A percentile compares a stretch with the other conserved stretches of the same genome.
Evolutionary conservation across 164 flowering plant genomes (phyloP).

Genomic region (Liriodendron chinense): DNA sequence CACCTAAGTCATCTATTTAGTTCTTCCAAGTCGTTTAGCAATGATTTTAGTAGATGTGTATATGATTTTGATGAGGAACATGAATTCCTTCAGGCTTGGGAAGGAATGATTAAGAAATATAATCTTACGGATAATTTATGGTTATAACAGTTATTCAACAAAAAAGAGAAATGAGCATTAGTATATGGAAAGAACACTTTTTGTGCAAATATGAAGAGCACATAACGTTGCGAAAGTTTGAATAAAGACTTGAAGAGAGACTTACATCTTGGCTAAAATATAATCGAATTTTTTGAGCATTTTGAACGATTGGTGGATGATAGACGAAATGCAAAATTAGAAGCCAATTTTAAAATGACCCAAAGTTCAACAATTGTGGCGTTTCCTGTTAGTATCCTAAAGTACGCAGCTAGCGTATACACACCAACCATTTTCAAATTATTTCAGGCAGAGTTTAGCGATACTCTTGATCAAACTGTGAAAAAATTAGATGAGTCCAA

Average conservation of each 20-base stretch:
- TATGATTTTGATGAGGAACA: slow-evolving; percentile 2
- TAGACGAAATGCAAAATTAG: neutral
- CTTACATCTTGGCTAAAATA: neutral
- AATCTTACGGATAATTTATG: slow-evolving; percentile 8
- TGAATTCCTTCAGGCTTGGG: slow-evolving; percentile 1
- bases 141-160: slow-evolving; percentile 6
- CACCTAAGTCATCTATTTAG: slow-evolving; percentile 1
- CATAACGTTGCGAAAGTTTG: neutral
- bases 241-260: neutral
- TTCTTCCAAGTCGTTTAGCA: neutral
- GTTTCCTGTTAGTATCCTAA: neutral
- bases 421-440: neutral
- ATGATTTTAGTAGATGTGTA: neutral
- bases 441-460: neutral
- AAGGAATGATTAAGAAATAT: slow-evolving; percentile 4
- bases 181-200: slow-evolving; percentile 6
- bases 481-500: neutral
- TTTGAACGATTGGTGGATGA: neutral
- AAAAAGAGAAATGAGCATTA: slow-evolving; percentile 11
- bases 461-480: neutral
- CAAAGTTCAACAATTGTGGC: neutral
- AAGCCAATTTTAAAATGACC: neutral
- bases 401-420: neutral
- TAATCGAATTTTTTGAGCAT: slow-evolving; percentile 1
- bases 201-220: slow-evolving; percentile 10